Base-by-base conservation (phyloP, 1,284 basidiomycete genomes). In the Ceratobasidium sp. region DNA sequence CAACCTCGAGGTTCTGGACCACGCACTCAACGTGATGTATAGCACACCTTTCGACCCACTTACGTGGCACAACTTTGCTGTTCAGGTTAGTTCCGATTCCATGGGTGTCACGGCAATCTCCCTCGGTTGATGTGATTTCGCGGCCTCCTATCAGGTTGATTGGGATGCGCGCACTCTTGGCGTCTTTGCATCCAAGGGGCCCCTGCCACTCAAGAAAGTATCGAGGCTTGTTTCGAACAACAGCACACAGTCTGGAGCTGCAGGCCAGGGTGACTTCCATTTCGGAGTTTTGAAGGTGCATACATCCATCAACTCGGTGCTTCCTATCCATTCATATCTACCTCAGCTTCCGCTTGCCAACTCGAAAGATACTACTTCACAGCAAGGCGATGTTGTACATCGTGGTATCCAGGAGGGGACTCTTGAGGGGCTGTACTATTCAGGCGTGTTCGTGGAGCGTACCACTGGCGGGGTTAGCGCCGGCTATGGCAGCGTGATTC, bases 321-420 rank as follows among this genome's bases (percentile, higher is more conserved):
- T 23, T 54, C 54, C 7, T 46, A 44, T 30, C 55, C 10, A 78
- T 38, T 69, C 14, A 50, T 35, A n/a, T n/a, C n/a, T n/a, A n/a
- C n/a, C n/a, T n/a, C 77, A 91, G 90, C 86, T 91, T 23, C 89
- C 90, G 3, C 81, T 91, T 3, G 88, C 88, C 0, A 84, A 90
- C 78, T 85, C 87, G 0, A 81, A 81, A 0, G 88, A 91, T 73
- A 82, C 87, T 0, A 80, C 87, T 1, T 83, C 84, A 12, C 55
- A 81, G 33, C 78, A 80, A 52, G 69, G 67, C 6, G 79, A 81
- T 52, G 80, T 81, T 14, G 79, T 80, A n/a, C 79, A 80, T 30
- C 70, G 75, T 57, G 80, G 80, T 23, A 78, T 81, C 46, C 80
- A 81, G 50, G 80, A 81, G 46, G 79, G 73, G 8, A 80, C 79